Evolutionary conservation across 2,329 filamentous ascomycete species (phyloP).

Genomic region (Ophiognomonia clavigignenti-juglandacearum): DNA sequence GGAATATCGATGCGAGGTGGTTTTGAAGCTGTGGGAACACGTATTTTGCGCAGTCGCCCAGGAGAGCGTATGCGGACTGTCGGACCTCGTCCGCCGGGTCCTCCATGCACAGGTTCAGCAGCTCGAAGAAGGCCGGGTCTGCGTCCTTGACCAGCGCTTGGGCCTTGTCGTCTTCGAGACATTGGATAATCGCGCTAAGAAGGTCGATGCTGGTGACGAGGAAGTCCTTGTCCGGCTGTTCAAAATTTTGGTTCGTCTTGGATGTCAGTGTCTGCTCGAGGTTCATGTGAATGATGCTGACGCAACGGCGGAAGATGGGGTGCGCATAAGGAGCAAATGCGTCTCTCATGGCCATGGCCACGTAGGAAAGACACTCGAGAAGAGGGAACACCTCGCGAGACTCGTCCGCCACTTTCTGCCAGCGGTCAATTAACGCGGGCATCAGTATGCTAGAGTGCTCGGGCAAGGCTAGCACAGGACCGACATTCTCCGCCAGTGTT

Average conservation of each 20-base stretch:
- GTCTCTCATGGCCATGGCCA: conserved; percentile 78
- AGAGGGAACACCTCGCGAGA: conserved; percentile 92
- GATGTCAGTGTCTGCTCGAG: conserved; percentile 74
- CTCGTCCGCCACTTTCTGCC: conserved; percentile 81
- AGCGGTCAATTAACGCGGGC: conserved; percentile 85
- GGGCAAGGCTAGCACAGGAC: conserved; percentile 71
- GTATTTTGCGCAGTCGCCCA: conserved; percentile 92
- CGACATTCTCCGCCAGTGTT: conserved; percentile 89
- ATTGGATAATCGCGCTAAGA: conserved; percentile 88
- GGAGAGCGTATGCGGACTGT: conserved; percentile 90
- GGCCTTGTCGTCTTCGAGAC: conserved; percentile 69
- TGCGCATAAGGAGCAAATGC: conserved; percentile 80
- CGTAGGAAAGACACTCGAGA: conserved; percentile 93
- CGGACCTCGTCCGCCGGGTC: conserved; percentile 87
- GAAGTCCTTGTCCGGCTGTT: conserved; percentile 93
- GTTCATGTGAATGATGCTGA: conserved; percentile 87
- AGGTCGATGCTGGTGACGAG: conserved; percentile 92
- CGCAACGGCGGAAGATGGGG: conserved; percentile 82
- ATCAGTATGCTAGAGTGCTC: conserved; percentile 82
- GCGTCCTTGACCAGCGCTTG: conserved; percentile 70
- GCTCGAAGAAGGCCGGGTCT: conserved; percentile 81
- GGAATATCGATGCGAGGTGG: conserved; percentile 68
- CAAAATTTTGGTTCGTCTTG: conserved; percentile 61
- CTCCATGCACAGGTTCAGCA: conserved; percentile 88
- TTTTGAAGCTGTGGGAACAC: conserved; percentile 77